Conservation (phyloP, 805 yeast genomes). For the Candida xyloterini region DNA sequence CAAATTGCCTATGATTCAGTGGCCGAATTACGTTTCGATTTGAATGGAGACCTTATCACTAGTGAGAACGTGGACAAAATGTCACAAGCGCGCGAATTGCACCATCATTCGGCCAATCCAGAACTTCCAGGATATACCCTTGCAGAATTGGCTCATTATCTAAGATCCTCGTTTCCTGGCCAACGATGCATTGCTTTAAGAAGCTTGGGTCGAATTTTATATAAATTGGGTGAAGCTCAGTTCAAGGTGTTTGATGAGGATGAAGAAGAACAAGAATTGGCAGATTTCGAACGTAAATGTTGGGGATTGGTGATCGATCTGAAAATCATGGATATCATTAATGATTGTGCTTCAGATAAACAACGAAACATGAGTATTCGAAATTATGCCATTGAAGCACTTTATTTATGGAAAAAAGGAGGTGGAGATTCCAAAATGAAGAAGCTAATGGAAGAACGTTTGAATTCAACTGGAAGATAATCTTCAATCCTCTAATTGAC, state of each 20-base stretch:
- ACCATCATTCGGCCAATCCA: constrained; percentile 89
- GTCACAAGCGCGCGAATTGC: constrained; percentile 56
- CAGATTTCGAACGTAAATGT: constrained; percentile 50
- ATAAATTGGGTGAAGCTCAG: constrained; percentile 66
- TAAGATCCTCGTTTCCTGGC: constrained; percentile 75
- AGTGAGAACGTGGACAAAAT: constrained; percentile 22
- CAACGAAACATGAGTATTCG: constrained; percentile 65
- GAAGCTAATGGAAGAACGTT: constrained; percentile 10
- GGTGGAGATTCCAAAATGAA: constrained; percentile 38
- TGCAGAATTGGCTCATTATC: constrained; percentile 72
- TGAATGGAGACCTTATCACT: constrained; percentile 71
- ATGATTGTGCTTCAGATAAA: constrained; percentile 65
- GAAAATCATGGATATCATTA: constrained; percentile 60
- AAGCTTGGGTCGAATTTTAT: constrained; percentile 81
- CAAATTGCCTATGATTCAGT: constrained; percentile 50
- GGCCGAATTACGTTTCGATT: constrained; percentile 80
- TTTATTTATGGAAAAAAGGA: constrained; percentile 79
- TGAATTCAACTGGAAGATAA: constrained; percentile 3
- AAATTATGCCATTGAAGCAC: constrained; percentile 82
- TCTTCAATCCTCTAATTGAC: constrained; percentile 19
- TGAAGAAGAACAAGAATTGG: constrained; percentile 34
- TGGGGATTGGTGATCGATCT: constrained; percentile 71
- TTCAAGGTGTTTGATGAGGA: constrained; percentile 37
- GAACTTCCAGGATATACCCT: constrained; percentile 90
- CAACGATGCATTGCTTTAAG: constrained; percentile 87